Conservation (phyloP, 768 basidiomycete genomes). For the Lentinula guzmanii region DNA sequence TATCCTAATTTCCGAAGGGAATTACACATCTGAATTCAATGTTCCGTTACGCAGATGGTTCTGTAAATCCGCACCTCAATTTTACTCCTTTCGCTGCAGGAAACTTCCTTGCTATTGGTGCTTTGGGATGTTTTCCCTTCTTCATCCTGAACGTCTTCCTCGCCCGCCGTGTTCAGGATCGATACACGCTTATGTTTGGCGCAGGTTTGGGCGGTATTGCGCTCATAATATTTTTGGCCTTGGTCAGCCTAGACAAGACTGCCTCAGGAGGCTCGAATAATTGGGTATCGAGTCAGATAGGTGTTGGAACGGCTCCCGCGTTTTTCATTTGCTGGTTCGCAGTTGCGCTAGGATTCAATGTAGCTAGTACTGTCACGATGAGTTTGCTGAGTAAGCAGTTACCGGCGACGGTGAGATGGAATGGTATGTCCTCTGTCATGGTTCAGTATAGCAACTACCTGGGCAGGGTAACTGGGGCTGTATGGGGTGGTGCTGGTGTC, state of each 20-base stretch:
- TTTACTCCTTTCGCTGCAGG: conserved; percentile 56
- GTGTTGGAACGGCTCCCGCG: not conserved
- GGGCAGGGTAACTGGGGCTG: conserved; percentile 59
- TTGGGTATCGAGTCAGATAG: not conserved
- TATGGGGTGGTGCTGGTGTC: conserved; percentile 63
- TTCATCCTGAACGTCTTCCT: conserved; percentile 55
- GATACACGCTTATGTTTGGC: conserved; percentile 50
- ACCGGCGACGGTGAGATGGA: conserved; percentile 47
- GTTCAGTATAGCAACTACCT: conserved; percentile 68
- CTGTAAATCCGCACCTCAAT: not conserved
- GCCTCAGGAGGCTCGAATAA: conserved; percentile 24
- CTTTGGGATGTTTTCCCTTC: conserved; percentile 58
- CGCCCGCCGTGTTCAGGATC: conserved; percentile 55
- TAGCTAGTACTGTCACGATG: conserved; percentile 64
- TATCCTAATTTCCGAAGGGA: not conserved
- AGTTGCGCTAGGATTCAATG: conserved; percentile 67
- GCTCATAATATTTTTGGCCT: conserved; percentile 42
- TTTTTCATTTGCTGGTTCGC: conserved; percentile 45
- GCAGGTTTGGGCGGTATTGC: conserved; percentile 44
- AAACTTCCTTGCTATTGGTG: conserved; percentile 68
- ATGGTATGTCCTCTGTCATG: conserved; percentile 45
- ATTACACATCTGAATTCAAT: not conserved
- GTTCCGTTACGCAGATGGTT: not conserved
- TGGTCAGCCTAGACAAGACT: conserved; percentile 30
- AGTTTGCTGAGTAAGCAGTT: conserved; percentile 65